These are phyloP conservation scores for Candida anutae DNA, from an alignment of 1,139 yeast species.

Conservation along the genomic window DNA sequence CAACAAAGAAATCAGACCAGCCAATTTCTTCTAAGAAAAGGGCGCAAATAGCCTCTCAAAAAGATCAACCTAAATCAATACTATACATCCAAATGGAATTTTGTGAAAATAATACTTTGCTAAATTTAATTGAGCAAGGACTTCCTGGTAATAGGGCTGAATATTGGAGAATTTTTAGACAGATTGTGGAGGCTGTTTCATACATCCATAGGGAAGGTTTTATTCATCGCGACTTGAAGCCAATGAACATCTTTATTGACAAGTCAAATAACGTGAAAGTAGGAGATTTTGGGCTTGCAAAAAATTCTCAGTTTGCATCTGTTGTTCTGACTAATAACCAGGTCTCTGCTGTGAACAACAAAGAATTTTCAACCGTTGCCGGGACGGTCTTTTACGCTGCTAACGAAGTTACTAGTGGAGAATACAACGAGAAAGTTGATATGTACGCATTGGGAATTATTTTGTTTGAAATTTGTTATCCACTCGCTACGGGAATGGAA, in stretches of 20 bases:
- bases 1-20: conserved; percentile 7
- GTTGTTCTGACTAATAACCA: conserved; percentile 36
- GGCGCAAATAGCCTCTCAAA: conserved; percentile 1
- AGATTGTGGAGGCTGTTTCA: conserved; percentile 80
- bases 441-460: conserved; percentile 93
- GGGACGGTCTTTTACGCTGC: conserved; percentile 95
- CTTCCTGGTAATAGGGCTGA: conserved; percentile 66
- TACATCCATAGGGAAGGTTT: conserved; percentile 93
- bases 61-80: conserved; percentile 38
- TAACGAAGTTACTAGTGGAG: conserved; percentile 71
- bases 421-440: conserved; percentile 87
- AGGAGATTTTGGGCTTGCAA: conserved; percentile 96
- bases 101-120: conserved; percentile 87
- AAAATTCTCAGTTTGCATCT: conserved; percentile 49
- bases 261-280: conserved; percentile 81
- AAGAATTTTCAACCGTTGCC: conserved; percentile 81
- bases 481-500: conserved; percentile 86
- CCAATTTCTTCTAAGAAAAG: conserved; percentile 4
- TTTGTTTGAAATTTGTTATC: conserved; percentile 89
- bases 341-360: conserved; percentile 28
- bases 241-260: conserved; percentile 93
- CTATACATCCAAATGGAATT: conserved; percentile 94
- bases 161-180: conserved; percentile 86
- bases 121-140: conserved; percentile 76
- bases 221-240: conserved; percentile 92